These are phyloP conservation scores for Phytophthora hibernalis DNA, from an alignment of 352 stramenopile species.

Conservation along the genomic window DNA sequence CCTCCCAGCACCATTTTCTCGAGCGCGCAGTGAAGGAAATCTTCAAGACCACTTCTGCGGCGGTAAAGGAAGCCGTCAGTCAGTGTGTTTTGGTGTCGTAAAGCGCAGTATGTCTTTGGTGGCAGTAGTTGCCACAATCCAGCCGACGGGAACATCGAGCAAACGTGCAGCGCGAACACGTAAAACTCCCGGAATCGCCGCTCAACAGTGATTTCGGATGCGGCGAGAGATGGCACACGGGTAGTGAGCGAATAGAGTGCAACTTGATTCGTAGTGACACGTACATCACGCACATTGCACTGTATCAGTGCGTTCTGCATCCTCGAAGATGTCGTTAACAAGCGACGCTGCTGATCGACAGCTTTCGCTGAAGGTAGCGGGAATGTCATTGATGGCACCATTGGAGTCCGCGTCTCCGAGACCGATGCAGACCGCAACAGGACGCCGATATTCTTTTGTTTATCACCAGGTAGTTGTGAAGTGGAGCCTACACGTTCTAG, in stretches of 20 bases:
- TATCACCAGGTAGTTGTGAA: constrained; percentile 3
- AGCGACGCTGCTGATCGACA: constrained; percentile 5
- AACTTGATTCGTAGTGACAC: constrained; percentile 56
- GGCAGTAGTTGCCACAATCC: constrained; percentile 65
- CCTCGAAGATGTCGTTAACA: constrained; percentile 4
- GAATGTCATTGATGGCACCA: constrained; percentile 10
- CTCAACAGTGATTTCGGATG: constrained; percentile 47
- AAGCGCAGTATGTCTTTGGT: constrained; percentile 73
- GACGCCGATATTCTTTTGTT: neutral
- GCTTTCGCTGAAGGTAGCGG: neutral
- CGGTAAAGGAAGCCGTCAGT: constrained; percentile 67
- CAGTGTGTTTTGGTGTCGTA: constrained; percentile 31
- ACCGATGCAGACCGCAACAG: constrained; percentile 22
- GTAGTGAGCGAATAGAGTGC: constrained; percentile 69
- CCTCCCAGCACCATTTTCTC: constrained; percentile 66
- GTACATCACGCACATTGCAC: constrained; percentile 62
- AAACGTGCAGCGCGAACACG: constrained; percentile 64
- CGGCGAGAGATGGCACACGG: constrained; percentile 36
- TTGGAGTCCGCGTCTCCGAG: constrained; percentile 24
- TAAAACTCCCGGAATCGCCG: constrained; percentile 84
- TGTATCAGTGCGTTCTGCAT: constrained; percentile 41
- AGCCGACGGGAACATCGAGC: constrained; percentile 67
- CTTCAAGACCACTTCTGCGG: constrained; percentile 70
- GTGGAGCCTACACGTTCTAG: constrained; percentile 8
- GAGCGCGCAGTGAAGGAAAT: constrained; percentile 66